Base-by-base conservation (phyloP, 2,329 filamentous ascomycete genomes). In the Fusarium redolens region DNA sequence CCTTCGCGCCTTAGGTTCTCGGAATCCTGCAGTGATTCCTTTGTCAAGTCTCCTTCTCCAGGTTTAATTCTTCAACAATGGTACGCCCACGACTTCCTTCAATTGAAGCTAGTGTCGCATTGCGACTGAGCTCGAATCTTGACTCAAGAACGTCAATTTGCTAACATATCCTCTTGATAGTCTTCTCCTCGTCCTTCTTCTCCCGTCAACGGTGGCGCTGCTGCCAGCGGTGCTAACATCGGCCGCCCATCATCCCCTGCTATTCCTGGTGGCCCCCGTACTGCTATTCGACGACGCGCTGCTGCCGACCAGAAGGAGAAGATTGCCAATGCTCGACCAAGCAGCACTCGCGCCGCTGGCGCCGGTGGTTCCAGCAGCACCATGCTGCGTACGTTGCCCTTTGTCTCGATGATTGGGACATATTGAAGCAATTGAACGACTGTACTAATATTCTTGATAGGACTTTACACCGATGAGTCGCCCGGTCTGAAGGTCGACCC, bases 221-320 rank as follows among this genome's bases (percentile, higher is more conserved):
- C 87, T 76, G 87, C 90, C 76, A 89, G 89, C 66, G 93, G 93
- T 83, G 88, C 91, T 68, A 91, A 89, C 81, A 89, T 91, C 80
- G 91, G 89, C 80, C 94, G 96, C 74, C 92, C 94, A 63, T 92
- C 93, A 35, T 97, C 96, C 55, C 95, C 96, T 69, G 92, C 94
- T 79, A 92, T 95, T 72, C 96, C 96, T 31, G 96, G 96, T 75
- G 96, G 96, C 78, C 95, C 96, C 79, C 95, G 96, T 82, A 97
- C 96, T 76, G 96, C 95, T 71, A 97, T 99, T 85, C 92, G 96
- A 83, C 92, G 96, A 83, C 94, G 96, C 82, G 96, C 96, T 47
- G 96, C 96, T 35, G 96, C 96, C 79, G 96, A 98, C 83, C 93
- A 97, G 86, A 97, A 97, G 85, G 96, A 98, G 86, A 96, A 97